phyloP scores from a whole-genome alignment of 2,329 filamentous ascomycete genomes.

The Pezicula radicicola region DNA sequence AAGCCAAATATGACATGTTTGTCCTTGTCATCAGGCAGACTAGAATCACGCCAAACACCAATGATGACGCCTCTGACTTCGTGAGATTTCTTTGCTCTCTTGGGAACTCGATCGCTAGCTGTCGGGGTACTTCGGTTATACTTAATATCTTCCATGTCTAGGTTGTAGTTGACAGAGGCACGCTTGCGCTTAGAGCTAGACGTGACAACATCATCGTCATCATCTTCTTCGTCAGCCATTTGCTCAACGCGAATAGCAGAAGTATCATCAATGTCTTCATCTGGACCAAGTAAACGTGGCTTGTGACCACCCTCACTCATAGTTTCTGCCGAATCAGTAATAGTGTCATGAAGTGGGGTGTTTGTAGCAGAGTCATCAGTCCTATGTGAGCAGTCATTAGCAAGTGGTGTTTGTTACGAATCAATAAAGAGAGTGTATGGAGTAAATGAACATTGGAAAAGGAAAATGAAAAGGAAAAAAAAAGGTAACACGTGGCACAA shows the following conservation, averaged over 20 bases:
- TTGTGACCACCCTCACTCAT: neutral
- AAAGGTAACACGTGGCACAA: neutral
- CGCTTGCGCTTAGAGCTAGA: constrained; percentile 56
- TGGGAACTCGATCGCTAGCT: constrained; percentile 13
- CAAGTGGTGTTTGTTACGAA: neutral
- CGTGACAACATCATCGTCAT: constrained; percentile 30
- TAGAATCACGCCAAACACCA: constrained; percentile 60
- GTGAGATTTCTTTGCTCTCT: constrained; percentile 17
- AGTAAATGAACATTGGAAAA: neutral
- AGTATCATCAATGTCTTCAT: constrained; percentile 10
- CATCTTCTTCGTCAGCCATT: constrained; percentile 30
- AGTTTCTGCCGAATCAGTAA: constrained; percentile 6
- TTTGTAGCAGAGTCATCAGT: constrained; percentile 13
- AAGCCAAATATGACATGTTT: constrained; percentile 62
- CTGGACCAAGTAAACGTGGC: neutral
- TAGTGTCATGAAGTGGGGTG: constrained; percentile 8
- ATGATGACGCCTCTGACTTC: constrained; percentile 35
- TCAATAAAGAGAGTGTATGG: neutral
- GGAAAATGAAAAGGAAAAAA: neutral
- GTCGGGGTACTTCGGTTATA: constrained; percentile 19
- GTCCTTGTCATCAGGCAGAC: constrained; percentile 41
- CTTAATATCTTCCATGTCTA: constrained; percentile 40
- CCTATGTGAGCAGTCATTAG: constrained; percentile 6
- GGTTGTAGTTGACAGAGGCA: constrained; percentile 44
- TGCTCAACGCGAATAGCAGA: constrained; percentile 17